Base-by-base conservation (phyloP, 73 alveolate genomes). In the Loxodes magnus region DNA sequence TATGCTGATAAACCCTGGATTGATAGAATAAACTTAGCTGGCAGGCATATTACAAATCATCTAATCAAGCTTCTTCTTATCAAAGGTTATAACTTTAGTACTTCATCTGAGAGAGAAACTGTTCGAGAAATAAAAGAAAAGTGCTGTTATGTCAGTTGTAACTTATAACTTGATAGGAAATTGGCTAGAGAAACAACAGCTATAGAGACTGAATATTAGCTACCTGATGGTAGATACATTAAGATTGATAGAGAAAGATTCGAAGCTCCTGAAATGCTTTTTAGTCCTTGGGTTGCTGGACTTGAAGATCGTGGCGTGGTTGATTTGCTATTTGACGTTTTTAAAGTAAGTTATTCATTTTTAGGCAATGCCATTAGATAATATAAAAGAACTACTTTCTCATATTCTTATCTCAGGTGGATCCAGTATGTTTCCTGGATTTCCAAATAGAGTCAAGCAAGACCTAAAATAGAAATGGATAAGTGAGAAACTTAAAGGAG, bases 361-460 rank as follows among this genome's bases (percentile, higher is more conserved):
- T 63, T n/a, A n/a, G 60, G 80, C 67, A 49, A 52, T 88, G 16
- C 95, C 96, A 6, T 43, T 82, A 21, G 96, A 82, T 70, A 48
- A 87, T 56, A 56, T 84, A 37, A 37, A 29, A 14, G 58, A 42
- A 6, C 52, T 85, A 26, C 51, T 60, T 36, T 17, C 30, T 2
- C 68, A 70, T 14, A 74, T 85, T 12, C 51, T 76, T 0, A 49
- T 85, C 2, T 48, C 95, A 41, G 98, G 97, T 17, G 98, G 97
- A 23, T 67, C 96, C 2, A 88, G 97, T 2, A 92, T 92, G 98
- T 84, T 82, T 76, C 98, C 98, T 20, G 98, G 98, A 14, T 82
- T 77, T 68, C 87, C 94, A 21, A 48, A 91, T 3, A 77, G 98
- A 71, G 66, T 91, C 5, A 76, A 68, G 25, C 70, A 73, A 26